These are phyloP conservation scores for Gossypium anomalum DNA, from an alignment of 345 rosid species.

Conservation along the genomic window DNA sequence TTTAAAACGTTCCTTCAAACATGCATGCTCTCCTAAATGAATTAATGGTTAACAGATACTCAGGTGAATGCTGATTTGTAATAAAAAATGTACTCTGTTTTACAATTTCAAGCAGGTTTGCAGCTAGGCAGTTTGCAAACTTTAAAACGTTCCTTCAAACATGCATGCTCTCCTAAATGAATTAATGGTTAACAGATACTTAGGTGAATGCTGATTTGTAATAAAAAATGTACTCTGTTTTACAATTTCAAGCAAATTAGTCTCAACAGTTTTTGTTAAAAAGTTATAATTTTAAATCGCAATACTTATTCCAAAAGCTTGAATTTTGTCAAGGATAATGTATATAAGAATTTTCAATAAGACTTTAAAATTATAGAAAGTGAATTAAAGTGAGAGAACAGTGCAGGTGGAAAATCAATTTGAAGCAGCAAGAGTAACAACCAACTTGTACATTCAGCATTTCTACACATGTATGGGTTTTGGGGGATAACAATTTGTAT, in stretches of 20 bases:
- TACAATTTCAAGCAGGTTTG: neutral
- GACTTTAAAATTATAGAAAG: neutral
- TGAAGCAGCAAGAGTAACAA: neutral
- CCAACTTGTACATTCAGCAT: neutral
- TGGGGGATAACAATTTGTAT: neutral
- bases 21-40: neutral
- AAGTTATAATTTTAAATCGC: neutral
- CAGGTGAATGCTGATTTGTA: neutral
- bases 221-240: neutral
- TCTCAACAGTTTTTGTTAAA: neutral
- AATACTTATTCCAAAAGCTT: neutral
- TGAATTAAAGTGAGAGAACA: neutral
- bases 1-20: neutral
- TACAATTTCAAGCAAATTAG: neutral
- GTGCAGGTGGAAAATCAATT: too few species aligned
- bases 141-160: neutral
- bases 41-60: neutral
- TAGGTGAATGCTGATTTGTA: neutral
- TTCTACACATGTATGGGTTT: neutral
- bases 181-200: neutral
- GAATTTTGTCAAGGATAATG: neutral
- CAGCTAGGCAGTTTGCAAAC: neutral
- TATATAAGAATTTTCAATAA: neutral
- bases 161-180: neutral
- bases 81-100: neutral